phyloP scores from a whole-genome alignment of 2,329 filamentous ascomycete genomes.

The Alternaria panax region DNA sequence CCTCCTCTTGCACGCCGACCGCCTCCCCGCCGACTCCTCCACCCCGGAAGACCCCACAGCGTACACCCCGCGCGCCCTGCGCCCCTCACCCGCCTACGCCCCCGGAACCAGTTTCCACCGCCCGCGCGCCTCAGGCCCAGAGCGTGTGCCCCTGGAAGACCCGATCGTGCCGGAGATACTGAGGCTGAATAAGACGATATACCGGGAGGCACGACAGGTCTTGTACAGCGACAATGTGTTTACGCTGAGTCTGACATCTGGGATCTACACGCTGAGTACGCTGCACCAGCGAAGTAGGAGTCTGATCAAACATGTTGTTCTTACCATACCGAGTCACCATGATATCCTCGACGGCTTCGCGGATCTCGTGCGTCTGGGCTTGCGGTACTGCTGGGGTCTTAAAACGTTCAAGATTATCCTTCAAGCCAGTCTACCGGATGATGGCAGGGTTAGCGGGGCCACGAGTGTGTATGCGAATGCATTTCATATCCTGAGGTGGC shows the following conservation, averaged over 20 bases:
- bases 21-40: conserved; percentile 3
- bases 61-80: no score
- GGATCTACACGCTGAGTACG: conserved; percentile 48
- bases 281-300: conserved; percentile 54
- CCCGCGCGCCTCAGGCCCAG: neutral
- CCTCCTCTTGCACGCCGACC: conserved; percentile 39
- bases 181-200: conserved; percentile 50
- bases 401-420: conserved; percentile 53
- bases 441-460: conserved; percentile 38
- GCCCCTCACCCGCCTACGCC: neutral
- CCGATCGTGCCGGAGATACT: conserved; percentile 51
- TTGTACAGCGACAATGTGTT: conserved; percentile 46
- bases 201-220: conserved; percentile 43
- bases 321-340: conserved; percentile 56
- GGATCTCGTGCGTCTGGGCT: conserved; percentile 54
- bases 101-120: neutral
- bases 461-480: conserved; percentile 57
- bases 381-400: conserved; percentile 57
- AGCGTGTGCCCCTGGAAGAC: conserved; percentile 28
- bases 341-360: conserved; percentile 57
- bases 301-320: conserved; percentile 53
- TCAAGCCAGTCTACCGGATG: conserved; percentile 42
- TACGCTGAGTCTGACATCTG: conserved; percentile 48
- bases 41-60: no score
- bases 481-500: conserved; percentile 57